A percentile compares a stretch with the other conserved stretches of the same genome.
These are phyloP conservation scores for Prunus dulcis DNA, from an alignment of 306 rosid genomes.

Conservation along the genomic window DNA sequence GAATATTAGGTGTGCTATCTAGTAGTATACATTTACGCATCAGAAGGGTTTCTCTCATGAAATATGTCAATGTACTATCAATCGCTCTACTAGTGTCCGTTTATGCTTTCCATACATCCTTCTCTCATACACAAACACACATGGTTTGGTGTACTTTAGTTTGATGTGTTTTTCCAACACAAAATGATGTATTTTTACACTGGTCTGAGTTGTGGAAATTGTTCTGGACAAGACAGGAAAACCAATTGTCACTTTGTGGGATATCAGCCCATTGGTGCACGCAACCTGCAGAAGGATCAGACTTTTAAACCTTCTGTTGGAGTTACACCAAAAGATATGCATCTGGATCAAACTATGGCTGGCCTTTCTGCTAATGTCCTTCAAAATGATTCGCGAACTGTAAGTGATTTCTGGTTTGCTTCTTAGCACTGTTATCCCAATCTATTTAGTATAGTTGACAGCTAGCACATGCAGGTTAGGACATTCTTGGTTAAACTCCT, in stretches of 20 bases:
- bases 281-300: conserved; percentile 29
- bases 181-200: conserved; percentile 9
- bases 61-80: background rate
- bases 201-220: conserved; percentile 31
- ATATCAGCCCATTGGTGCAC: conserved; percentile 41
- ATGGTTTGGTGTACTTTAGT: background rate
- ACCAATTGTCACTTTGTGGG: conserved; percentile 73
- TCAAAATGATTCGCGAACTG: conserved; percentile 19
- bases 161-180: background rate
- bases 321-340: conserved; percentile 28
- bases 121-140: background rate
- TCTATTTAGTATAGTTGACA: background rate
- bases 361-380: conserved; percentile 15
- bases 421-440: background rate
- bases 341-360: conserved; percentile 27
- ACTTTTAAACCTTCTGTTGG: conserved; percentile 27
- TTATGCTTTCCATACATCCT: background rate
- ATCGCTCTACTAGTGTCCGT: background rate
- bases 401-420: conserved; percentile 10
- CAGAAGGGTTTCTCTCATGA: background rate
- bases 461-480: background rate
- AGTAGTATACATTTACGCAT: background rate
- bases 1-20: background rate
- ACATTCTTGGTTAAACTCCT: background rate
- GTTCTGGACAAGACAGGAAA: conserved; percentile 63